These are phyloP conservation scores for Rhodotorula toruloides DNA, from an alignment of 768 basidiomycete genomes.

Conservation along the genomic window DNA sequence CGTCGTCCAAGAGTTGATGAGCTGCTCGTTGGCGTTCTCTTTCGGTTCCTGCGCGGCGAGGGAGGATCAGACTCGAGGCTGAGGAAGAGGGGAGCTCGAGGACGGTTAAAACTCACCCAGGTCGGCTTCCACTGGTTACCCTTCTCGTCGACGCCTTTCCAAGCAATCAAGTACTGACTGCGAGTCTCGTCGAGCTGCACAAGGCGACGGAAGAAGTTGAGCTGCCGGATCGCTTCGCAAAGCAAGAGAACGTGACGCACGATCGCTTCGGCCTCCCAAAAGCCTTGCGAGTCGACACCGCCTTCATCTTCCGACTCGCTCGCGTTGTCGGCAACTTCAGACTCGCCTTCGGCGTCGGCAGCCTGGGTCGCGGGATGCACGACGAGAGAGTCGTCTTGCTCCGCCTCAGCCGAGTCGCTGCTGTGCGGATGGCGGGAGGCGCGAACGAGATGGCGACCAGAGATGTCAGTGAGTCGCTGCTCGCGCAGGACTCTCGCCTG, in stretches of 20 bases:
- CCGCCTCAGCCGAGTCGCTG: not conserved
- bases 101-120: conserved; percentile 6
- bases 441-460: not conserved
- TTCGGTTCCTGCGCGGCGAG: conserved; percentile 28
- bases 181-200: conserved; percentile 10
- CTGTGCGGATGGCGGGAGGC: not conserved
- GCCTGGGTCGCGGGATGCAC: conserved; percentile 19
- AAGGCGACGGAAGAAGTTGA: accelerated
- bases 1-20: conserved; percentile 11
- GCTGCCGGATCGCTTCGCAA: no score
- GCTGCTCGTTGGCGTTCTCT: conserved; percentile 8
- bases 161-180: conserved; percentile 2
- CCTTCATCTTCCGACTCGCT: not conserved
- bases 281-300: conserved; percentile 17
- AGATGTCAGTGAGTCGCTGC: not conserved
- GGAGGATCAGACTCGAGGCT: no score
- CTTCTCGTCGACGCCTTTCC: conserved; percentile 17
- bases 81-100: not conserved
- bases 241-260: not conserved
- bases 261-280: conserved; percentile 28
- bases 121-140: conserved; percentile 22
- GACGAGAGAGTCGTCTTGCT: conserved; percentile 13
- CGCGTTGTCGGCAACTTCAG: not conserved
- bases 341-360: not conserved
- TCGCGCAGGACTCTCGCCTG: no score